Base-by-base conservation (phyloP, 1,284 basidiomycete species). In the Gymnopus androsaceus region DNA sequence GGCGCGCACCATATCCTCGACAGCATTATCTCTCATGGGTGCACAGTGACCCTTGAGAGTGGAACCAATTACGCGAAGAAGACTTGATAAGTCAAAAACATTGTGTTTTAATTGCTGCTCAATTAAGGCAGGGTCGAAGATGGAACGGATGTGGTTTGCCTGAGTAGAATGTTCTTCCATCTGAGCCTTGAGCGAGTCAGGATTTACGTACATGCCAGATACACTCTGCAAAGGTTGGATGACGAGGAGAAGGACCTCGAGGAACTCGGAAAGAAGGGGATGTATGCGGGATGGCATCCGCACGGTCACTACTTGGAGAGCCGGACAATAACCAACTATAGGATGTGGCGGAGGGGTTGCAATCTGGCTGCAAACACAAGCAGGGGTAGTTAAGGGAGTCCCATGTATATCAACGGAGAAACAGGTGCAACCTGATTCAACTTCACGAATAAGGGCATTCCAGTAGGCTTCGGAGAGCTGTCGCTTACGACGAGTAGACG, bases 1-100 rank as follows among this genome's bases (percentile, higher is more conserved):
- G 14, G 83, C 78, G 53, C 77, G 76, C 25, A 95, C 85, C 91
- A 97, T 94, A 50, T 81, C 80, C 67, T 95, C 91, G 41, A 97
- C 88, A 54, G 86, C 82, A 11, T 79, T 80, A 72, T 97, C 94
- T 34, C 94, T 81, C 85, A 95, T 95, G 9, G 94, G 94, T 3
- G 95, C 94, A 62, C 95, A 96, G 67, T 97, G 94, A 41, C 86
- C 85, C 72, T 95, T 94, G 63, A 97, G 82, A 14, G 91, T 88
- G 59, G 83, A 78, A 15, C 91, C 94, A 61, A 96, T 86, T 55
- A 87, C 84, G 44, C 79, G 71, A 72, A 96, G 93, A 41, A 96
- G 78, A n/a, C 84, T 84, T 11, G 85, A 80, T 37, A 91, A 87
- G 70, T 95, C 90, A 66, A 94, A 90, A n/a, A 90, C 75, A 37